Percentiles rank a stretch among this genome's conserved stretches.
Conservation (phyloP, 345 rosid species). For the Moringa oleifera region DNA sequence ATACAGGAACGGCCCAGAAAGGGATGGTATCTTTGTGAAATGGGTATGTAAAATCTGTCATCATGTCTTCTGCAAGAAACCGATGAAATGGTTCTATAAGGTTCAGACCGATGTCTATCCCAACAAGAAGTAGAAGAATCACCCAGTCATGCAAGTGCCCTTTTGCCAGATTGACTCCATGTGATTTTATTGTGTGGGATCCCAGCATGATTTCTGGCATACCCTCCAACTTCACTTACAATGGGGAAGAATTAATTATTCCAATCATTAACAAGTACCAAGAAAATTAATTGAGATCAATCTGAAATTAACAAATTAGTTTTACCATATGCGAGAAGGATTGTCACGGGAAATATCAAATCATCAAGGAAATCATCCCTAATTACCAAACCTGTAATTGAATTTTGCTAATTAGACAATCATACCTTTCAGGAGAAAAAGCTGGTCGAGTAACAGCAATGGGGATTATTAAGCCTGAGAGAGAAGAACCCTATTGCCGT, state of each 20-base stretch:
- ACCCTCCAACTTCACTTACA: conserved; percentile 7
- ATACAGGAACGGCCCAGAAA: conserved; percentile 60
- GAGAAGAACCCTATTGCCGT: too few species aligned
- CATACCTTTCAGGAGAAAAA: too few species aligned
- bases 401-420: too few species aligned
- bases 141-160: conserved; percentile 48
- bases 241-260: neutral
- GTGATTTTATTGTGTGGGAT: conserved; percentile 39
- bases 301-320: too few species aligned
- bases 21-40: conserved; percentile 49
- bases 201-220: conserved; percentile 40
- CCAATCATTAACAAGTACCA: neutral
- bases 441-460: too few species aligned
- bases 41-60: conserved; percentile 55
- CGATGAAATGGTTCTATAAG: conserved; percentile 65
- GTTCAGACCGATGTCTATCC: conserved; percentile 36
- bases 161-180: conserved; percentile 45
- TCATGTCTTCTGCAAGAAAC: conserved; percentile 51
- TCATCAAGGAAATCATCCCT: too few species aligned
- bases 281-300: too few species aligned
- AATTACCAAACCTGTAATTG: too few species aligned
- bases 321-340: too few species aligned
- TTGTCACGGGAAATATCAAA: too few species aligned
- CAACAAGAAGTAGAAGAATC: conserved; percentile 38
- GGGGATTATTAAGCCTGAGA: too few species aligned